Conservation (phyloP, 495 filamentous ascomycete species). For the Penicillium samsonianum region DNA sequence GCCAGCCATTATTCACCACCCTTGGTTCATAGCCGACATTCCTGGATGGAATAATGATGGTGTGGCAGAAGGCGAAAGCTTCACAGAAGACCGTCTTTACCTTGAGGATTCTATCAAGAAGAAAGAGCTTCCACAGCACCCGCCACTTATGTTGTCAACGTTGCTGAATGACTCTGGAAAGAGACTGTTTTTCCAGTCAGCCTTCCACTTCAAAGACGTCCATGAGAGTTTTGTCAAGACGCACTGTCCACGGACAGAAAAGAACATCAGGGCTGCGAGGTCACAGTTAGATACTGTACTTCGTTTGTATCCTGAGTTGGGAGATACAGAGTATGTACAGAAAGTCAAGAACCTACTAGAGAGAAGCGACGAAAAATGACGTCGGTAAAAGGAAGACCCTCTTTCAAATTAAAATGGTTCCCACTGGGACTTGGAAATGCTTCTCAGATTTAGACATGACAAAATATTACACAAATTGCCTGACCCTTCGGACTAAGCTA, state of each 20-base stretch:
- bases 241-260: slow-evolving; percentile 19
- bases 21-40: slow-evolving; percentile 21
- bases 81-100: slow-evolving; percentile 7
- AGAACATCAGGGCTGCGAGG: slow-evolving; percentile 18
- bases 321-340: too few species aligned
- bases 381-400: too few species aligned
- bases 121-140: slow-evolving; percentile 1
- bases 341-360: too few species aligned
- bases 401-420: too few species aligned
- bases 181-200: slow-evolving; percentile 17
- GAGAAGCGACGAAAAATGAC: too few species aligned
- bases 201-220: slow-evolving; percentile 17
- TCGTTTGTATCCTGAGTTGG: slow-evolving; percentile 23
- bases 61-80: slow-evolving; percentile 8
- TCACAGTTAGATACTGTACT: slow-evolving; percentile 20
- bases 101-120: slow-evolving; percentile 6
- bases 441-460: too few species aligned
- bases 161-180: slow-evolving; percentile 7
- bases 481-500: too few species aligned
- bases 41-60: slow-evolving; percentile 16
- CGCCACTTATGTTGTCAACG: slow-evolving; percentile 5
- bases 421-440: too few species aligned
- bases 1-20: slow-evolving; percentile 16
- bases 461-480: too few species aligned
- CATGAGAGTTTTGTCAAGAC: slow-evolving; percentile 21